Percentiles rank a stretch among this genome's conserved stretches.
These are phyloP conservation scores for Eucalyptus regnans DNA, from an alignment of 345 rosid species.

Conservation along the genomic window DNA sequence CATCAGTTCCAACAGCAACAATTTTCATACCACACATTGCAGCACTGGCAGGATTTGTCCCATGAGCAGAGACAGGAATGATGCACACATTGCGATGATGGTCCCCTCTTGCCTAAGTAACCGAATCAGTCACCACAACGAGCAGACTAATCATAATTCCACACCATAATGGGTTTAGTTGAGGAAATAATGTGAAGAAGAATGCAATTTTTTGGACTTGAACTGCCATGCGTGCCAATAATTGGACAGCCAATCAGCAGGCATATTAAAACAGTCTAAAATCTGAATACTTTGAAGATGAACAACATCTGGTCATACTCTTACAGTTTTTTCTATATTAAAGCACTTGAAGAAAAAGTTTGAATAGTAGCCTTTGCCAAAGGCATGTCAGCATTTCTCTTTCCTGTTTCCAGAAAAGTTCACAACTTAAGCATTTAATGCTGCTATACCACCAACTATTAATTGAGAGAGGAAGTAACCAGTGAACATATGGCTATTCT, in stretches of 20 bases:
- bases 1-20: constrained; percentile 87
- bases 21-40: constrained; percentile 99
- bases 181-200: not conserved
- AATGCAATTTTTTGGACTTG: not conserved
- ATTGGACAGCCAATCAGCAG: not conserved
- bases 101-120: constrained; percentile 77
- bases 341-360: not conserved
- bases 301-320: not conserved
- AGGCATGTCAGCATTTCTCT: not conserved
- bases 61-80: constrained; percentile 98
- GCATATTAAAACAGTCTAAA: not conserved
- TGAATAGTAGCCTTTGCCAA: not conserved
- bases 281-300: not conserved
- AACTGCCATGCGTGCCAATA: not conserved
- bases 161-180: not conserved
- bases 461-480: not conserved
- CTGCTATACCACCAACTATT: not conserved
- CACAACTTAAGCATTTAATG: not conserved
- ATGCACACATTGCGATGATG: constrained; percentile 95
- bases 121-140: not conserved
- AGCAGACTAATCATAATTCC: not conserved
- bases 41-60: constrained; percentile 99
- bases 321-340: not conserved
- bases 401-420: not conserved
- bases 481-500: not conserved